These are phyloP conservation scores for Scleromitrula shiraiana DNA, from an alignment of 2,329 filamentous ascomycete genomes.

Conservation along the genomic window DNA sequence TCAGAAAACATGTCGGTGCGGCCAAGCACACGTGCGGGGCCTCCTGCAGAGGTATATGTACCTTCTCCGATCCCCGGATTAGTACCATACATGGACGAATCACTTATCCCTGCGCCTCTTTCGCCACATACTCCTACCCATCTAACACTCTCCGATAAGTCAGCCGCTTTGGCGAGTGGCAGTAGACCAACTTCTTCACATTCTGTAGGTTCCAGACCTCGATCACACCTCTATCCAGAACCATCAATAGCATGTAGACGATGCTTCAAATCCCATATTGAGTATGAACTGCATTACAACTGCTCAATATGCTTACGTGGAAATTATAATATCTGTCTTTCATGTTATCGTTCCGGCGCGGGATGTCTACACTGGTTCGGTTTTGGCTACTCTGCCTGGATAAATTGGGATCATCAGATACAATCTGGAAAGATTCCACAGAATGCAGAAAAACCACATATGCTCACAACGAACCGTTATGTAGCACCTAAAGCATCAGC, in stretches of 20 bases:
- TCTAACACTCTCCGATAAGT: conserved; percentile 24
- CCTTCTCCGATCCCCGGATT: conserved; percentile 14
- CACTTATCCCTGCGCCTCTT: conserved; percentile 24
- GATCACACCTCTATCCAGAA: conserved; percentile 49
- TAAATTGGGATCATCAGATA: conserved; percentile 52
- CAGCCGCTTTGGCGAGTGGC: conserved; percentile 24
- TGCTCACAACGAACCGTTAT: conserved; percentile 51
- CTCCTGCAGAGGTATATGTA: conserved; percentile 19
- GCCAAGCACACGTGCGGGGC: conserved; percentile 15
- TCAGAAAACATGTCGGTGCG: background rate
- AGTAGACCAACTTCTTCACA: conserved; percentile 27
- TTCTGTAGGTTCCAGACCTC: conserved; percentile 24
- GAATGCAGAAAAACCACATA: conserved; percentile 44
- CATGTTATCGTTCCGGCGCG: conserved; percentile 68
- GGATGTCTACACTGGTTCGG: conserved; percentile 86
- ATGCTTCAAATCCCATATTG: conserved; percentile 65
- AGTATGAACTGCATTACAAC: conserved; percentile 81
- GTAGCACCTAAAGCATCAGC: conserved; percentile 40
- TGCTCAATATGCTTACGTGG: conserved; percentile 64
- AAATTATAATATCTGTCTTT: conserved; percentile 69
- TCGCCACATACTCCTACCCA: conserved; percentile 18
- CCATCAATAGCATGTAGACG: conserved; percentile 66
- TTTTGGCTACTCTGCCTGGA: conserved; percentile 66
- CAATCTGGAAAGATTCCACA: conserved; percentile 24
- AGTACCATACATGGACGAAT: conserved; percentile 17